Base-by-base conservation (phyloP, 1,139 yeast species). In the Hemisphaericaspora subhashii region DNA sequence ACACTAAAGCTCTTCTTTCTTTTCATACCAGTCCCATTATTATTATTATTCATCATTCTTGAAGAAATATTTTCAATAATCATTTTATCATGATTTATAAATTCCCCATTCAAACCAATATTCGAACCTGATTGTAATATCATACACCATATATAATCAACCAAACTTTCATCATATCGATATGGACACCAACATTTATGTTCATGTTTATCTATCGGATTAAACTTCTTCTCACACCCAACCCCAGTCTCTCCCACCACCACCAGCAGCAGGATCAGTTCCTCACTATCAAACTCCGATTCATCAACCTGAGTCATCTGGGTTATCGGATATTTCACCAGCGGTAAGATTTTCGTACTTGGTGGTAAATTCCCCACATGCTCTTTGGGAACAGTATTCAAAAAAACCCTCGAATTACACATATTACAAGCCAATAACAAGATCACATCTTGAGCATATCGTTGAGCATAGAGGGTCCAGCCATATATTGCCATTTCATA, bases 151-250 rank as follows among this genome's bases (percentile, higher is more conserved):
- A 66, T 50, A 45, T 68, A 68, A 10, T 55, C 52, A 14, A 43
- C 41, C 15, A 46, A 46, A 1, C 48, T 22, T 35, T 21, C 47
- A 22, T 42, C 36, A 33, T 43, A 45, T 7, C 45, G 38, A 22
- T 48, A 49, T 34, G 61, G 48, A 48, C 77, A 71, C 74, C 74
- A 71, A 1, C 43, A 43, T 37, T 68, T 66, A 46, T 71, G 76
- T 20, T 65, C 66, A 8, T 15, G 8, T 7, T 15, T 31, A 1
- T 39, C 37, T 4, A 43, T 37, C 1, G 65, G 54, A 40, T 66
- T 59, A 14, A 64, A 47, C 8, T 33, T 38, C 2, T 46, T 50
- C 4, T 52, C 54, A 17, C 18, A 8, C 7, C 4, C 31, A 10
- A 27, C 37, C 4, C 17, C 36, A 3, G 7, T 9, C 12, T 16